These are phyloP conservation scores for Verticillium tricorpus DNA, from an alignment of 2,329 filamentous ascomycete species.

Conservation along the genomic window DNA sequence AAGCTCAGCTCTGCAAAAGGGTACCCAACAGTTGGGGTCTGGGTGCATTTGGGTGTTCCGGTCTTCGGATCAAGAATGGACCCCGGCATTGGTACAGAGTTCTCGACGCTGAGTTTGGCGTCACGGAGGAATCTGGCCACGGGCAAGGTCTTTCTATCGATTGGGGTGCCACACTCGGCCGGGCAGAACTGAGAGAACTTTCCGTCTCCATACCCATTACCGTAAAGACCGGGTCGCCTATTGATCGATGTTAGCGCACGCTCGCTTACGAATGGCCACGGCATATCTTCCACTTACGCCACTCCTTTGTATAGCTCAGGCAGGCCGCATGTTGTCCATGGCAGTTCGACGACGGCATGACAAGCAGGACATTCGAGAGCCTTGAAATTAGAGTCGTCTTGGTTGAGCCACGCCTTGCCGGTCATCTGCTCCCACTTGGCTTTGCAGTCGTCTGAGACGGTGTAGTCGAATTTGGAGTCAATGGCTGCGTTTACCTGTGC, in stretches of 20 bases:
- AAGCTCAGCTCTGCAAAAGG: conserved; percentile 36
- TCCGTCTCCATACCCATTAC: conserved; percentile 57
- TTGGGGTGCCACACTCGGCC: conserved; percentile 36
- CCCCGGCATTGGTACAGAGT: conserved; percentile 58
- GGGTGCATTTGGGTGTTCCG: conserved; percentile 42
- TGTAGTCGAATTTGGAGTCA: conserved; percentile 54
- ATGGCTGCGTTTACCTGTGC: conserved; percentile 51
- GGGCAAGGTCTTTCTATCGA: conserved; percentile 56
- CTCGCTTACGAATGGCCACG: background rate
- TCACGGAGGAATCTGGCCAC: conserved; percentile 59
- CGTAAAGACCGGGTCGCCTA: conserved; percentile 28
- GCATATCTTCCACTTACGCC: conserved; percentile 10
- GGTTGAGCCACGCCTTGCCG: conserved; percentile 54
- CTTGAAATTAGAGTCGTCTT: conserved; percentile 44
- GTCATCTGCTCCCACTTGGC: conserved; percentile 43
- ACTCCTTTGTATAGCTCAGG: conserved; percentile 22
- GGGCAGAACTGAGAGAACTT: conserved; percentile 47
- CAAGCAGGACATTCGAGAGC: conserved; percentile 54
- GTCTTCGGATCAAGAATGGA: conserved; percentile 53
- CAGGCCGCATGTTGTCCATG: conserved; percentile 54
- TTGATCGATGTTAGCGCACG: no score
- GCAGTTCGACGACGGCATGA: conserved; percentile 31
- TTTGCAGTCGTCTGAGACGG: conserved; percentile 36
- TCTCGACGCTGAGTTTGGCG: conserved; percentile 38
- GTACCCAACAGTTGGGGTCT: conserved; percentile 5